phyloP scores from a whole-genome alignment of 176 grass and related monocot genomes.

The Oryza meyeriana region DNA sequence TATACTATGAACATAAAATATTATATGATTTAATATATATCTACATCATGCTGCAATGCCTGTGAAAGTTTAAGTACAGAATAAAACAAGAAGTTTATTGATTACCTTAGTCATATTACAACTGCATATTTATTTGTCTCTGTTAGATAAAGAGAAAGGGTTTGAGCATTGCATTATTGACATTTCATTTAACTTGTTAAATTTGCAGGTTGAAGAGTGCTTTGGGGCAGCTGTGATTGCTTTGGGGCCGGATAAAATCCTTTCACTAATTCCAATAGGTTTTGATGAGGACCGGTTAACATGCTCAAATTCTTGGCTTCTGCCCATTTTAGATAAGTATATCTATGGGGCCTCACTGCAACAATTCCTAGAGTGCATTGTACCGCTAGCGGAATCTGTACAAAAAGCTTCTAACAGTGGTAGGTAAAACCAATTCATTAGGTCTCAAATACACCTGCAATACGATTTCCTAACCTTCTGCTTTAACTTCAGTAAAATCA shows the following conservation, averaged over 20 bases:
- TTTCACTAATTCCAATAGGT: constrained; percentile 66
- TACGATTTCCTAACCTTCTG: constrained; percentile 26
- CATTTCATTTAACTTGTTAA: constrained; percentile 25
- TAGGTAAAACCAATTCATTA: constrained; percentile 29
- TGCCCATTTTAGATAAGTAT: constrained; percentile 90
- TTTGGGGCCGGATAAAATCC: constrained; percentile 77
- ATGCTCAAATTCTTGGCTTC: constrained; percentile 83
- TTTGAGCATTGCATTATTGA: not conserved
- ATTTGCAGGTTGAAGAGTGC: constrained; percentile 75
- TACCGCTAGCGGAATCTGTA: constrained; percentile 65
- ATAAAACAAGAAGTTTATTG: not conserved
- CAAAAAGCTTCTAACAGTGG: constrained; percentile 50
- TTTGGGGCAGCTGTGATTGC: constrained; percentile 77
- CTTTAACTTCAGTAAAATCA: constrained; percentile 65
- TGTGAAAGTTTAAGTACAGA: not conserved
- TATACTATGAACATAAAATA: not conserved
- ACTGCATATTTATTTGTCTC: not conserved
- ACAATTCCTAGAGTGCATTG: constrained; percentile 70
- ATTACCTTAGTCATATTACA: constrained; percentile 9
- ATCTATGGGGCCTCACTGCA: constrained; percentile 50
- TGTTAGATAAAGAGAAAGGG: not conserved
- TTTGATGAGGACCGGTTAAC: constrained; percentile 55
- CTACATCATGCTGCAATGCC: not conserved
- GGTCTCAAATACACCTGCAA: constrained; percentile 1
- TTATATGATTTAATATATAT: not conserved